Evolutionary conservation across 805 yeast genomes (phyloP).

Genomic region (Candida alai): DNA sequence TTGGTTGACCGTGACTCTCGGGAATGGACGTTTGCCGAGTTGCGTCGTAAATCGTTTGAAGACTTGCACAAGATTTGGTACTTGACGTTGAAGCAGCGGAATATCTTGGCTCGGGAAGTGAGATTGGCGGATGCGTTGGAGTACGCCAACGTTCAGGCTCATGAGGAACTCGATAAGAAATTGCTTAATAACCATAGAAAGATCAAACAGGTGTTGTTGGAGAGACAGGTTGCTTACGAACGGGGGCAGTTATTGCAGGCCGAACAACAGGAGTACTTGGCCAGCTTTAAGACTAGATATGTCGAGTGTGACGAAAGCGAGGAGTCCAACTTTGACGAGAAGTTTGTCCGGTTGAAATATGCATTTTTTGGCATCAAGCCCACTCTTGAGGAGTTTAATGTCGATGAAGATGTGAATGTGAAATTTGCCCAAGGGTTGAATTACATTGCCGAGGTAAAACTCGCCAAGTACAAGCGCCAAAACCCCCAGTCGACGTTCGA

Average conservation of each 20-base stretch:
- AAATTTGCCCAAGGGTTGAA: constrained; percentile 61
- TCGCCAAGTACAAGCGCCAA: constrained; percentile 32
- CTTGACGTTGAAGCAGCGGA: constrained; percentile 76
- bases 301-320: constrained; percentile 50
- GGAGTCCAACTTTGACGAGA: constrained; percentile 56
- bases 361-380: constrained; percentile 85
- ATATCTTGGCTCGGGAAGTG: constrained; percentile 70
- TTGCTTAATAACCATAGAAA: constrained; percentile 40
- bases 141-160: constrained; percentile 9
- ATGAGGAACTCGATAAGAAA: constrained; percentile 34
- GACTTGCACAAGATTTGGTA: constrained; percentile 94
- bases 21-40: constrained; percentile 84
- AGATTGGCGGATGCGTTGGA: constrained; percentile 45
- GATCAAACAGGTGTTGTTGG: constrained; percentile 82
- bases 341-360: constrained; percentile 72
- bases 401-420: constrained; percentile 48
- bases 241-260: constrained; percentile 48
- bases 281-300: constrained; percentile 57
- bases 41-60: constrained; percentile 86
- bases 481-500: constrained; percentile 18
- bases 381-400: constrained; percentile 51
- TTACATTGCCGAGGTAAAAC: constrained; percentile 65
- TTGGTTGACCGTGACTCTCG: constrained; percentile 53
- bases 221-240: constrained; percentile 70
- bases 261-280: constrained; percentile 46